These are phyloP conservation scores for Clitoria ternatea DNA, from an alignment of 306 rosid genomes.

Conservation along the genomic window DNA sequence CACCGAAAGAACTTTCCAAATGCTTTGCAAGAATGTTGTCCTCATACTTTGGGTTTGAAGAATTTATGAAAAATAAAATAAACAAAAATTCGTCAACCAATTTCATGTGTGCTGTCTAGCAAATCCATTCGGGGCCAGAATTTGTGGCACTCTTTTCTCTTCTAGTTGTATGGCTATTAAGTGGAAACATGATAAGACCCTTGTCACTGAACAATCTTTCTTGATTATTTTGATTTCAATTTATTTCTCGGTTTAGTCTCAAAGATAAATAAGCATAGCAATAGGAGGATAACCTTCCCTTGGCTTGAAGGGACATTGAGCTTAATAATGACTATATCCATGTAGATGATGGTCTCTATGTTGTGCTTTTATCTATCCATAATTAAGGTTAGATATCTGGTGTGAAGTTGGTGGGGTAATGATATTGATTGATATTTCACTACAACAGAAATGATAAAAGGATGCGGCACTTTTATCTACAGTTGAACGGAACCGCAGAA, in stretches of 20 bases:
- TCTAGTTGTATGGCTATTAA: slow-evolving; percentile 20
- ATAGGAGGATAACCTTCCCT: no score
- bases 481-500: no score
- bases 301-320: no score
- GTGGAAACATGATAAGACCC: slow-evolving; percentile 2
- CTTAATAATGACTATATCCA: no score
- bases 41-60: slow-evolving; percentile 20
- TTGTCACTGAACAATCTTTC: background rate
- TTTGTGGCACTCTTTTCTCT: slow-evolving; percentile 14
- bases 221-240: background rate
- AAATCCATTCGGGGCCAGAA: background rate
- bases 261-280: background rate
- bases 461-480: no score
- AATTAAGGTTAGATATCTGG: no score
- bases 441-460: no score
- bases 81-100: background rate
- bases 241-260: background rate
- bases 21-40: slow-evolving; percentile 18
- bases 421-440: no score
- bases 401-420: no score
- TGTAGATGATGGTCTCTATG: no score
- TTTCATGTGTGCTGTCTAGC: background rate
- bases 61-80: background rate
- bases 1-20: slow-evolving; percentile 18
- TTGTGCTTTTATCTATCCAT: no score